Base-by-base conservation (phyloP, 352 stramenopile genomes). In the Globisporangium takayamanum region DNA sequence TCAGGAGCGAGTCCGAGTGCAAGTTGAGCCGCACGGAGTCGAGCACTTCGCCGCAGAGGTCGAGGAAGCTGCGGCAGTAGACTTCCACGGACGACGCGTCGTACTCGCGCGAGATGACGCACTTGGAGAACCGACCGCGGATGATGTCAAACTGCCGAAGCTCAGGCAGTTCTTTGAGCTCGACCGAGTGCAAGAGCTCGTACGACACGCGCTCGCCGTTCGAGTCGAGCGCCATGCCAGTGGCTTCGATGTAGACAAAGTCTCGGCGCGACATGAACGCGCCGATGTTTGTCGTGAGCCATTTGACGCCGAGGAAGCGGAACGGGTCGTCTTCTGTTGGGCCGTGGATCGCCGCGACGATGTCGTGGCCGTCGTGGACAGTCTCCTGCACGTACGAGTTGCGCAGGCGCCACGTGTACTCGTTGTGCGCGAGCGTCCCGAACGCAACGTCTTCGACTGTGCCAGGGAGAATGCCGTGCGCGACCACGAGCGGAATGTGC, bases 271-370 rank as follows among this genome's bases (percentile, higher is more conserved):
- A 70, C 48, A 75, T 64, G 53, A 81, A 72, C 16, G 70, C n/a
- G 2, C 57, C 59, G 30, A 81, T 69, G 45, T 63, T 41, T 5
- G 62, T 63, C 1, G 60, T 68, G 30, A 62, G 58, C 75, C 75
- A 82, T 47, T 85, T 82, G 60, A 85, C 69, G 5, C 68, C 73
- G 7, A 85, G 61, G 36, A 72, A 82, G 8, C 67, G 73, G 62
- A 82, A 85, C 39, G 75, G 75, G 42, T 85, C 75, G 36, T 78
- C 73, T 7, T 69, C 59, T 3, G 60, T 76, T 0, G 75, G 75
- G 2, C 28, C 18, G 25, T 82, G 68, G 39, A 85, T 69, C 50
- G 71, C 68, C 15, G 75, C 66, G 22, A 85, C 53, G 53, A 85
- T 60, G 50, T 67, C 65, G 4, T 60, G 64, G 7, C 48, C 64